Evolutionary conservation across 2,329 filamentous ascomycete species (phyloP), one percentile per base, ranked within the genome.

Genomic region (Davidsoniella australis): DNA sequence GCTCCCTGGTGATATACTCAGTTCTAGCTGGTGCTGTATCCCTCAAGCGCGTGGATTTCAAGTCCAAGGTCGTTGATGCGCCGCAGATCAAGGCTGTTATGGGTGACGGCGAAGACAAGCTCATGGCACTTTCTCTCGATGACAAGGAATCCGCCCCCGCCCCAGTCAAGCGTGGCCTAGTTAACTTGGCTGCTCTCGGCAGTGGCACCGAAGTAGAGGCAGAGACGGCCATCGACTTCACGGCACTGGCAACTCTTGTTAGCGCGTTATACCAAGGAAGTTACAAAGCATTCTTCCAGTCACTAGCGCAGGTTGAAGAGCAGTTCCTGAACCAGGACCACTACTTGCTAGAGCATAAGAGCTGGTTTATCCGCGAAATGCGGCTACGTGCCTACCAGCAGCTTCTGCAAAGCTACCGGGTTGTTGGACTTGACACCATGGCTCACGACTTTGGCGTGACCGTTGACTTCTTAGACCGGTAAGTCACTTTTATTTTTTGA

Each of bases 321-420:
- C 80, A 82, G 59, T 98, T 98, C 72, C 72, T 98, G 56, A 87
- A 80, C 57, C 85, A 91, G 63, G 91, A 98, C 62, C 84, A 91
- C 52, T 94, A 96, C 67, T 75, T 98, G 51, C 82, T 87, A 61
- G 91, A 98, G 72, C 91, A 98, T 70, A 85, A 85, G 64, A 80
- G 79, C 60, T 98, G 91, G 89, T 96, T 91, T 64, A 89, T 98
- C 58, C 83, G 91, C 47, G 91, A 98, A 73, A 98, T 98, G 91
- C 81, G 91, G 51, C 76, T 96, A 56, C 81, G 89, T 52, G 89
- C 86, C 36, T 98, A 98, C 69, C 86, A 94, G 66, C 91, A 98
- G 70, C 76, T 98, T 39, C 75, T 98, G 41, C 91, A 96, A 70
- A 94, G 86, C 62, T 98, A 98, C 69, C 82, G 89, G 44, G 86